Base-by-base conservation (phyloP, 148 eudicot genomes). In the Diospyros lotus region DNA sequence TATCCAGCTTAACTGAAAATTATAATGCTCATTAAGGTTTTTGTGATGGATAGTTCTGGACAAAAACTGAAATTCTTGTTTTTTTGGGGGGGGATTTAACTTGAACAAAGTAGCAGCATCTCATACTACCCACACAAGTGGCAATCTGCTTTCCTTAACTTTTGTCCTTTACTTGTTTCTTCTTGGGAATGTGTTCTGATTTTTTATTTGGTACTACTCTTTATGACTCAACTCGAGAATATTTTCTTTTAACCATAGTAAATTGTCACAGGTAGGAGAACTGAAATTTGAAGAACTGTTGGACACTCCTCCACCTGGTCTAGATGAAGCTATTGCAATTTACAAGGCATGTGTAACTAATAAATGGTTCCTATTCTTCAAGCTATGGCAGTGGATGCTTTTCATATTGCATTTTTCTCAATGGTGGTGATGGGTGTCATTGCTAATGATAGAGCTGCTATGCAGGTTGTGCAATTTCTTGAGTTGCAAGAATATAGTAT, bases 281-380 rank as follows among this genome's bases (percentile, higher is more conserved):
- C 66, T 93, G 56, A 93, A 90, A 74, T 89, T 90, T 67, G 98
- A 95, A n/a, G 98, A 93, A 86, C 88, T 93, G 73, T 79, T 93
- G 86, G 93, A 93, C 77, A 85, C 96, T 48, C 96, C 93, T 73
- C 98, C 98, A 45, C 98, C 98, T 69, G 96, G 96, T 73, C 73
- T 93, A 59, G 98, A 93, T 81, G 98, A 93, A 84, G 98, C 96
- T 64, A 83, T 93, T 86, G 91, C 93, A 75, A 93, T 93, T 80
- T 89, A 95, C 75, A 89, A 93, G 93, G 97, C 76, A 76, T 44
- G 72, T 68, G 9, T 73, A 9, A 48, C 38, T 38, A 69, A 69
- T 69, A 69, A 14, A 12, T 13, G 48, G n/a, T 28, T 41, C 12
- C 15, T 40, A 13, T 69, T 53, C 39, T 13, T 18, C 5, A 12